Percentiles rank a stretch among this genome's conserved stretches.
Evolutionary conservation across 2,329 filamentous ascomycete genomes (phyloP).

Genomic region (Calcarisporium arbuscula): DNA sequence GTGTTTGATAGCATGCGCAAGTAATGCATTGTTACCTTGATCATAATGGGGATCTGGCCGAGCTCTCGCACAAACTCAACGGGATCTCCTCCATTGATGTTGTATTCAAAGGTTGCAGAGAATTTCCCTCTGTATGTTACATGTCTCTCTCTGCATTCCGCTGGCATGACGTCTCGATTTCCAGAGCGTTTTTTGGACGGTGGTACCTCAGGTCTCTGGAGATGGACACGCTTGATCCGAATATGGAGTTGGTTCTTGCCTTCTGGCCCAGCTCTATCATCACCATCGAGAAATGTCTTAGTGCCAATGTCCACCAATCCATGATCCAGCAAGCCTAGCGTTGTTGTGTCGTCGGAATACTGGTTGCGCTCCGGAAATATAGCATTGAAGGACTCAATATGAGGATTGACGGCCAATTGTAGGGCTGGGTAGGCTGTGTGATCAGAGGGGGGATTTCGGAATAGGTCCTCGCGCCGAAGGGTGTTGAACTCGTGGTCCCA

Average conservation of each 20-base stretch:
- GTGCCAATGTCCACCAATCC: constrained; percentile 84
- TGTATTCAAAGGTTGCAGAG: constrained; percentile 75
- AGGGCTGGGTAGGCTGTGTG: constrained; percentile 82
- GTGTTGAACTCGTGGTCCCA: constrained; percentile 89
- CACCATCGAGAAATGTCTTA: constrained; percentile 80
- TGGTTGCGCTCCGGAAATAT: no score
- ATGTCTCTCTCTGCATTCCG: constrained; percentile 92
- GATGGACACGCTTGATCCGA: constrained; percentile 70
- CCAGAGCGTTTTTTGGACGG: constrained; percentile 76
- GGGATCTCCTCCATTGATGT: constrained; percentile 80
- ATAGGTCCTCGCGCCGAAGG: constrained; percentile 78
- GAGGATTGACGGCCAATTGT: constrained; percentile 78
- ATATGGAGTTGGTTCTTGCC: constrained; percentile 71
- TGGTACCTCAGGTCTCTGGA: constrained; percentile 77
- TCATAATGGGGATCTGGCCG: constrained; percentile 86
- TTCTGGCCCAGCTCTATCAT: constrained; percentile 52
- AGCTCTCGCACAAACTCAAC: constrained; percentile 78
- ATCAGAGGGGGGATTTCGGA: constrained; percentile 81
- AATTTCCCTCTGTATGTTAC: constrained; percentile 85
- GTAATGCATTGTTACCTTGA: constrained; percentile 55
- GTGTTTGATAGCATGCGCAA: background rate
- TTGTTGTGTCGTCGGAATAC: constrained; percentile 61
- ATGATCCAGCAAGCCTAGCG: constrained; percentile 55
- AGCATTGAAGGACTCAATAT: constrained; percentile 93
- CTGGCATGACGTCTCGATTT: constrained; percentile 80